These are phyloP conservation scores for Cercis canadensis DNA, from an alignment of 306 rosid species.

Conservation along the genomic window DNA sequence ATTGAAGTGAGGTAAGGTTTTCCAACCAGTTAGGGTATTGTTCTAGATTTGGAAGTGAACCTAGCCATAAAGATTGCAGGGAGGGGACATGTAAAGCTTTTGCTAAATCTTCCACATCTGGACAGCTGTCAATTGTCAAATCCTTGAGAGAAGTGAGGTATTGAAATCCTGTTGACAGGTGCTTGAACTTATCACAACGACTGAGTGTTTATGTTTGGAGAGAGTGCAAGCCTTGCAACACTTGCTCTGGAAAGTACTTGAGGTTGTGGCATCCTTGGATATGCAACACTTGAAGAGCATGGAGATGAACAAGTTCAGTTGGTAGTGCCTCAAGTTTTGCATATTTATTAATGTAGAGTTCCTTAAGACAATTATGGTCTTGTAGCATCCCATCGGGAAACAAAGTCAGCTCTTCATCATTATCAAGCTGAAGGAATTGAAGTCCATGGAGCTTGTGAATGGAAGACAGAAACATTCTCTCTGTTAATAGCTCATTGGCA, in stretches of 20 bases:
- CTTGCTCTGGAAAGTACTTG: too few species aligned
- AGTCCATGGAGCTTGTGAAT: conserved; percentile 19
- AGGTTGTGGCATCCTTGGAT: neutral
- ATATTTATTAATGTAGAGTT: neutral
- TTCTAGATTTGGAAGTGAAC: neutral
- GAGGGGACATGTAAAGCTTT: too few species aligned
- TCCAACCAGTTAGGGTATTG: conserved; percentile 6
- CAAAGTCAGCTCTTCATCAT: neutral
- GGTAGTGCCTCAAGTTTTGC: conserved; percentile 24
- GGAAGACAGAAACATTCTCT: neutral
- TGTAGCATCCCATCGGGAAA: conserved; percentile 38
- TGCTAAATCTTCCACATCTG: too few species aligned
- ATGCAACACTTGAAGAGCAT: neutral
- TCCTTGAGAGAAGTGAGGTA: too few species aligned
- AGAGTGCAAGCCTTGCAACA: too few species aligned
- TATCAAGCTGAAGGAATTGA: neutral
- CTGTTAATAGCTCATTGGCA: too few species aligned
- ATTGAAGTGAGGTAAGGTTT: conserved; percentile 2
- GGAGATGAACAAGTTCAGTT: neutral
- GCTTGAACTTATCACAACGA: too few species aligned
- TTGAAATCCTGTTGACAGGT: too few species aligned
- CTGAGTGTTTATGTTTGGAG: too few species aligned
- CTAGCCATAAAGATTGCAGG: too few species aligned
- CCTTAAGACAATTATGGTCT: conserved; percentile 32
- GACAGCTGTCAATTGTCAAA: too few species aligned